A percentile compares a stretch with the other conserved stretches of the same genome.
Conservation (phyloP, 2,329 filamentous ascomycete genomes). For the Reticulascus tulasneorum region DNA sequence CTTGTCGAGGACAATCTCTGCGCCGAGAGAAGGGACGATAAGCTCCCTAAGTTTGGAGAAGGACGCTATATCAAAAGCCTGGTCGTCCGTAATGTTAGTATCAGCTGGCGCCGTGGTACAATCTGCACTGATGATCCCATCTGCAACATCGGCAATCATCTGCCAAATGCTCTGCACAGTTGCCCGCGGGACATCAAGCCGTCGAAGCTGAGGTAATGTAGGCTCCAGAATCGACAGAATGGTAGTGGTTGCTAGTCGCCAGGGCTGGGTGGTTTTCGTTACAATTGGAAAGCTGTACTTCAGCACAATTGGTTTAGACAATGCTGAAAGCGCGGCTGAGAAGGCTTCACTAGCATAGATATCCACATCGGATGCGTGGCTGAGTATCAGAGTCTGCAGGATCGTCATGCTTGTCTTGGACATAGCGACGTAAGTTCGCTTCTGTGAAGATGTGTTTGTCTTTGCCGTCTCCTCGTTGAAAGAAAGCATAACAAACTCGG, state of each 20-base stretch:
- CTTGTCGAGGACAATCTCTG: conserved; percentile 58
- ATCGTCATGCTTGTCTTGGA: conserved; percentile 77
- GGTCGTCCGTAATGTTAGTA: conserved; percentile 59
- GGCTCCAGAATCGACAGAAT: conserved; percentile 64
- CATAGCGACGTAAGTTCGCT: conserved; percentile 83
- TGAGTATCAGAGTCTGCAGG: conserved; percentile 56
- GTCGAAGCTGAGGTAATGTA: conserved; percentile 57
- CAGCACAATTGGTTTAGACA: conserved; percentile 66
- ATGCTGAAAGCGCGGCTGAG: conserved; percentile 58
- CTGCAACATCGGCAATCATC: conserved; percentile 59
- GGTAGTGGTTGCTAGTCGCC: conserved; percentile 74
- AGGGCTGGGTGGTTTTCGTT: conserved; percentile 68
- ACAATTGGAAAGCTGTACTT: conserved; percentile 77
- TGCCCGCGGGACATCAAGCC: conserved; percentile 39
- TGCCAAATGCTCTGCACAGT: conserved; percentile 64
- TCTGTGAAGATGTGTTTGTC: conserved; percentile 29
- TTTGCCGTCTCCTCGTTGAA: conserved; percentile 42
- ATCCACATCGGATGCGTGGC: conserved; percentile 58
- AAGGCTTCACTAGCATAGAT: conserved; percentile 69
- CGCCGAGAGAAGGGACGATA: conserved; percentile 70
- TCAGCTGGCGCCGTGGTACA: conserved; percentile 42
- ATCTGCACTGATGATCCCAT: conserved; percentile 67
- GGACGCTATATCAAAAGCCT: conserved; percentile 74
- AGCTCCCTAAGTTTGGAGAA: conserved; percentile 67
- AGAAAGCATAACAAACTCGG: conserved; percentile 68